Conservation (phyloP, 495 filamentous ascomycete genomes). For the Neurospora discreta region DNA sequence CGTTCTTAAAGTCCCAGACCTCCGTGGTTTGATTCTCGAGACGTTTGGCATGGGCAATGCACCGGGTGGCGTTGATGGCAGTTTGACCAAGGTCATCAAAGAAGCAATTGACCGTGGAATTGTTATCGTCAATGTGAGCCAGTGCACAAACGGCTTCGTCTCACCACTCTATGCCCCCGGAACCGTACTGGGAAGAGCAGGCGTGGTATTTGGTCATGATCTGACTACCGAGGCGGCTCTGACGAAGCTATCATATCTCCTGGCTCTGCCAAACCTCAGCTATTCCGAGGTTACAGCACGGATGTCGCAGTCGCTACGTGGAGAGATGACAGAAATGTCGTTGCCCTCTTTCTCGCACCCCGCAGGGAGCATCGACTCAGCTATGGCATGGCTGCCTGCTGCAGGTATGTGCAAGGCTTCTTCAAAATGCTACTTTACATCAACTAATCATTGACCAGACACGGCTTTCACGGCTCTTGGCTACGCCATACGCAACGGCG, state of each 20-base stretch:
- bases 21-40: conserved; percentile 81
- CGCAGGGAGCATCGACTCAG: conserved; percentile 31
- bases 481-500: conserved; percentile 69
- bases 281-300: conserved; percentile 50
- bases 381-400: conserved; percentile 21
- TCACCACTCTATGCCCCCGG: conserved; percentile 85
- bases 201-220: conserved; percentile 87
- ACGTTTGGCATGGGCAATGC: conserved; percentile 96
- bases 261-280: conserved; percentile 54
- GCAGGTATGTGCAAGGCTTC: conserved; percentile 13
- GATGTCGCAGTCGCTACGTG: conserved; percentile 70
- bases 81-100: conserved; percentile 68
- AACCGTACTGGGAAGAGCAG: conserved; percentile 75
- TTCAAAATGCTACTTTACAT: conserved; percentile 20
- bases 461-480: conserved; percentile 59
- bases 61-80: conserved; percentile 71
- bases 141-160: conserved; percentile 82
- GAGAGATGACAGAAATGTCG: conserved; percentile 72
- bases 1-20: conserved; percentile 63
- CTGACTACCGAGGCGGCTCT: conserved; percentile 89
- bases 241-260: conserved; percentile 84
- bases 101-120: conserved; percentile 70
- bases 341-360: conserved; percentile 60
- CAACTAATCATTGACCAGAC: conserved; percentile 19
- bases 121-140: conserved; percentile 86